Evolutionary conservation across 1,139 yeast species (phyloP), one percentile per base, ranked within the genome.

Genomic region (Lodderomyces margitis): DNA sequence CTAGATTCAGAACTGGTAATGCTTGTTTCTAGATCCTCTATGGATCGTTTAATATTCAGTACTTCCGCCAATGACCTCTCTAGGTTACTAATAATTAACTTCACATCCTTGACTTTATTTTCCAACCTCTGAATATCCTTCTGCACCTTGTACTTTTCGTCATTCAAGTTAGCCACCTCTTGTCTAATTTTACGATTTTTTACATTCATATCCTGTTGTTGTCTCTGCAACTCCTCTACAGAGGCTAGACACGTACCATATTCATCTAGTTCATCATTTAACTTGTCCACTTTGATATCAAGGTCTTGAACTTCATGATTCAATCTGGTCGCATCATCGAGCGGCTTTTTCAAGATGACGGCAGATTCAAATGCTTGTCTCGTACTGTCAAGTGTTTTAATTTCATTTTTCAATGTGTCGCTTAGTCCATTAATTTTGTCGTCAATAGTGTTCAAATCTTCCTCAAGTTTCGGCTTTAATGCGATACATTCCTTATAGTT

Each of bases 21-120:
- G 10, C 50, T 44, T 4, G 36, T 45, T 34, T 62, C 54, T 20
- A 51, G 45, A 17, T 61, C 66, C 14, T 42, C 36, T 0, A 61
- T 49, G 9, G 52, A 44, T 8, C 39, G 46, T 37, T 52, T 54
- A 17, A 51, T 42, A 36, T 50, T 62, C 27, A 53, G 61, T 4
- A 58, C 47, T 37, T 80, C 81, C 34, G 74, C 57, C 12, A 78
- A 59, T 1, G 76, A 59, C 38, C 66, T 69, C 49, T 82, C 86
- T 38, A 82, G 61, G 43, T 77, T 75, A 49, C 80, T 76, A 8
- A 87, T 75, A 3, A 59, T 59, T 20, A 83, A 61, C 49, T 71
- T 74, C 45, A 75, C 74, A 51, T 84, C 89, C 47, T 82, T 80
- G 7, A 84, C 63, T 23, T 64, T 60, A 36, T 64, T 73, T 38